Evolutionary conservation across 352 stramenopile species (phyloP), one percentile per base, ranked within the genome.

Genomic region (Phytopythium montanum): DNA sequence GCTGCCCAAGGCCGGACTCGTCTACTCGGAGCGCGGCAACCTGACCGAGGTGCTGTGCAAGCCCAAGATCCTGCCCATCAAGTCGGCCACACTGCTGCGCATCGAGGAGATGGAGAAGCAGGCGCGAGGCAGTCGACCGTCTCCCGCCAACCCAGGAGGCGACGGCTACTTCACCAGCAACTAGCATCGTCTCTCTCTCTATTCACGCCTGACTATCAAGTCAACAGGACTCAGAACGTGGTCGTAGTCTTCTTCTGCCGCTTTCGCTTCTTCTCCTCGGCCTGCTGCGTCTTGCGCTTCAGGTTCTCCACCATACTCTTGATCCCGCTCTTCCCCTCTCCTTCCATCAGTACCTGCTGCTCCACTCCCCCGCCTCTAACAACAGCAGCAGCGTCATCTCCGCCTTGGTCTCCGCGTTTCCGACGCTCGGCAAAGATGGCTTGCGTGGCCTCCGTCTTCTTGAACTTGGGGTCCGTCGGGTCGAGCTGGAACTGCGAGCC

Each of bases 31-130:
- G 29, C 9, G 31, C 31, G 31, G 31, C 31, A 50, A 31, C 44
- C 23, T 51, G 44, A 51, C 44, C 13, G 44, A 51, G 23, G 44
- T 33, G 44, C 44, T 51, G 44, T 51, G 89, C 68, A 96, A 96
- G 39, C 89, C 89, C 19, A 96, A 96, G 65, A 92, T 96, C 51
- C 64, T 97, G 62, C 85, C 89, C 4, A 94, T 97, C 69, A 96
- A 96, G 68, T 94, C 81, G 23, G 78, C 85, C 51, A 92, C 84
- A 31, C 60, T 97, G 60, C 59, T 94, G 51, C 73, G 78, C 52
- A 94, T 97, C 46, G 86, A 97, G 61, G 76, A 95, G 57, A 90
- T 95, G 49, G 87, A 96, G 63, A 77, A 75, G 49, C 79, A 92
- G 59, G 82, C 79, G 16, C 68, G 79, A 13, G 75, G 73, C 38